Evolutionary conservation across 164 flowering plant genomes (phyloP), one percentile per base, ranked within the genome.

Genomic region (Annona cherimola): DNA sequence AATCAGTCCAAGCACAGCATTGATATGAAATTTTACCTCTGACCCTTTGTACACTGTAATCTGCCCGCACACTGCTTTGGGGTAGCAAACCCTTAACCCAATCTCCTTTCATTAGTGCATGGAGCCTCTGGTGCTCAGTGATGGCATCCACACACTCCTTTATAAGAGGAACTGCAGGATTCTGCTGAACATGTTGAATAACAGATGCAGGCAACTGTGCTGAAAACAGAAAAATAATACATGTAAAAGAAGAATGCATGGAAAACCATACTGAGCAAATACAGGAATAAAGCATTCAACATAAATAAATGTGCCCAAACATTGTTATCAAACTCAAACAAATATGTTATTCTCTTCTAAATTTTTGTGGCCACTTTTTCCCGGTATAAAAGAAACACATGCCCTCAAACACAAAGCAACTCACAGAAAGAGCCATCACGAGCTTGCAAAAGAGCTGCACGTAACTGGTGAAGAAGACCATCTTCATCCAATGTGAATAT

Each of bases 61-160:
- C 94, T 70, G 91, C 96, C 44, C 82, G 86, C 67, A 91, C 82
- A 76, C 89, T 87, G 86, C 93, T 91, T 71, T 90, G 98, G 66
- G 99, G 98, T 42, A 92, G 86, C 78, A 94, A 75, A 66, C 98
- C 99, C 78, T 92, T 94, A 46, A 83, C 87, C 87, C 85, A 86
- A 76, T 94, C 99, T 73, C 99, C 99, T 85, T 89, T 94, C 88
- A 89, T 84, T 84, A 94, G 81, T 9, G 90, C 87, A 70, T 79
- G 91, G 75, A 92, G 96, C 84, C 88, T 85, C 77, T 92, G 99
- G 81, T 94, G 98, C 74, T 92, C 98, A 45, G 96, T 88, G 76
- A 92, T 91, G 66, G 96, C 97, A 85, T 94, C 93, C n/a, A 94
- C 80, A 74, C 94, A 90, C 75, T 88, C 94, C 78, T 92, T 97